Conservation (phyloP, 257 asterid genomes). For the Solanum tarijense region DNA sequence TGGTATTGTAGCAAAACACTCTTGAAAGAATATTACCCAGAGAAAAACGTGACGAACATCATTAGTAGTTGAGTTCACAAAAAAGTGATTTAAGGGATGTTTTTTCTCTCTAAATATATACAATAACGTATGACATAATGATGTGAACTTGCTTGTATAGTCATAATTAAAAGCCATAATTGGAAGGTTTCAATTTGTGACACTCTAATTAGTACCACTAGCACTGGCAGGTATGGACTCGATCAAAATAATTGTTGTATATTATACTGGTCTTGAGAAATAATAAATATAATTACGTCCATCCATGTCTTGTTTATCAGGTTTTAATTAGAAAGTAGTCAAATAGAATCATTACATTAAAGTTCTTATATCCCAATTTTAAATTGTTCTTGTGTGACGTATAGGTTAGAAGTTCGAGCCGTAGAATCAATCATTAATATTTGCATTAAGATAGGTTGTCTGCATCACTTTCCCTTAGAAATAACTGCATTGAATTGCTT, state of each 20-base stretch:
- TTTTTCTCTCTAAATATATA: background rate
- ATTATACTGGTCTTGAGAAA: background rate
- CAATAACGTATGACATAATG: background rate
- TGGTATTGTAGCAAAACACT: background rate
- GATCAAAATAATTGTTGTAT: background rate
- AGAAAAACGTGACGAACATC: background rate
- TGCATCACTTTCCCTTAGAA: no score
- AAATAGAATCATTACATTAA: background rate
- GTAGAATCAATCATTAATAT: background rate
- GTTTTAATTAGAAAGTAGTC: background rate
- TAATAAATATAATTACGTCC: background rate
- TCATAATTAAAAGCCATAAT: background rate
- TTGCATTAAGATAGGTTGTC: fast-evolving
- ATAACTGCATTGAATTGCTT: background rate
- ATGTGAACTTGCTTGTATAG: background rate
- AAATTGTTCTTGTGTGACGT: background rate
- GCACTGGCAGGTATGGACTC: background rate
- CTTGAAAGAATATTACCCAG: background rate
- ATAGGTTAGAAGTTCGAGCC: background rate
- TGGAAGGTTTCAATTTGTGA: background rate
- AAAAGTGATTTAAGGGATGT: background rate
- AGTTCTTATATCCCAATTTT: background rate
- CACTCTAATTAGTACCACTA: background rate
- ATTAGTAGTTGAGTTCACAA: background rate
- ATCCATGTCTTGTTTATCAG: background rate